Base-by-base conservation (phyloP, 192 early-diverging fungal genomes). In the Entrophospora sp. region DNA sequence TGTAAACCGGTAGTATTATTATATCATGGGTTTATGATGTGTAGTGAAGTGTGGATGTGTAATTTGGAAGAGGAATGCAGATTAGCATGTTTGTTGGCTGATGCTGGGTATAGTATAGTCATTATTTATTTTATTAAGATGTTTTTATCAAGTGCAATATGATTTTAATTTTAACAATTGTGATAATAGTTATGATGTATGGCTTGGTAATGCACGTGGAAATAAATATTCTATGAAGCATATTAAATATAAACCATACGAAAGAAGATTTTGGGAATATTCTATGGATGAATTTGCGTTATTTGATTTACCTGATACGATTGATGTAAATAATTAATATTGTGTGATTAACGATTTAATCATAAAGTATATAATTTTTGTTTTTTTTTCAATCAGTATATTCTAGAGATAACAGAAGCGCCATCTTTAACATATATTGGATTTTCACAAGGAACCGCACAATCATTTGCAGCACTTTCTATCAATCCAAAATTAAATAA, bases 1-100 rank as follows among this genome's bases (percentile, higher is more conserved):
- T n/a, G n/a, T n/a, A 87, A 78, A n/a, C 95, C 94, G 0, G 91
- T 94, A 1, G 94, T 98, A 13, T 71, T 98, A 30, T 79, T 98
- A 7, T 95, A 93, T 83, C 95, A 98, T 71, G 95, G 91, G 1
- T 91, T 98, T 67, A 77, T 95, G 73, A 94, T 96, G 83, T 92
- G 80, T 67, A 92, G 91, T 0, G 94, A 96, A 51, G 85, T 92
- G 24, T 98, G 92, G 87, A 85, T 96, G 35, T 93, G 90, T 69
- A 84, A 86, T 57, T 82, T 91, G 1, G 87, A 90, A 66, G 84
- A 86, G 63, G 72, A 84, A 44, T 78, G 80, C 18, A 86, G 88
- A 32, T 67, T 98, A 58, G 87, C 94, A 7, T 91, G 92, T 67
- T 72, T 90, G 4, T 83, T 98, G 24, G 92, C 90, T 5, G 88